These are phyloP conservation scores for Magnusiomyces fungicola DNA, from an alignment of 1,139 yeast species.

Conservation along the genomic window DNA sequence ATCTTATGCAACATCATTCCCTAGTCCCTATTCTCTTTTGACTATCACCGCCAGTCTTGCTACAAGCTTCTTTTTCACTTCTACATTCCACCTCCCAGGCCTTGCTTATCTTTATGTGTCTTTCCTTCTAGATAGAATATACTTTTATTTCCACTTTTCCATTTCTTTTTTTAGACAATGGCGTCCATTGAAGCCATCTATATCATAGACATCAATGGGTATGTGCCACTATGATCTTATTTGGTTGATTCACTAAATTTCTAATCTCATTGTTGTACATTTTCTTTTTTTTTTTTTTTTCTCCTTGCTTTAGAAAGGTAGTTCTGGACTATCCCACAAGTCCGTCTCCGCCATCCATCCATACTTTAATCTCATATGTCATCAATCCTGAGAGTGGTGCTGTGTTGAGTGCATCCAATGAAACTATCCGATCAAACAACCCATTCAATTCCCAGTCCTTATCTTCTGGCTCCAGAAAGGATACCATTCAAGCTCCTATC, in stretches of 20 bases:
- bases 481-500: constrained; percentile 16
- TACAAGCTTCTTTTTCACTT: no score
- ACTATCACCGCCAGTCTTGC: no score
- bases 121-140: not conserved
- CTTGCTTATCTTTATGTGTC: not conserved
- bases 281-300: constrained; percentile 10
- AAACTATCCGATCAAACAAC: not conserved
- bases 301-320: constrained; percentile 32
- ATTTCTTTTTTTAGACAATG: constrained; percentile 24
- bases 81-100: no score
- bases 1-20: no score
- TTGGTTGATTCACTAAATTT: not conserved
- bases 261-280: not conserved
- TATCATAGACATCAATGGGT: constrained; percentile 51
- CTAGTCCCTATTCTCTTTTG: no score
- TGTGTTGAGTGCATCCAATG: constrained; percentile 6
- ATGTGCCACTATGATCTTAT: constrained; percentile 18
- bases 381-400: constrained; percentile 19
- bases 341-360: constrained; percentile 46
- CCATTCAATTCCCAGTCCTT: not conserved
- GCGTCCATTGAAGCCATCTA: constrained; percentile 54
- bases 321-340: constrained; percentile 52
- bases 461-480: constrained; percentile 7
- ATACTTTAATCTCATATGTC: constrained; percentile 34
- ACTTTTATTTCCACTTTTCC: not conserved